Base-by-base conservation (phyloP, 1,284 basidiomycete species). In the Cystobasidium sp. region DNA sequence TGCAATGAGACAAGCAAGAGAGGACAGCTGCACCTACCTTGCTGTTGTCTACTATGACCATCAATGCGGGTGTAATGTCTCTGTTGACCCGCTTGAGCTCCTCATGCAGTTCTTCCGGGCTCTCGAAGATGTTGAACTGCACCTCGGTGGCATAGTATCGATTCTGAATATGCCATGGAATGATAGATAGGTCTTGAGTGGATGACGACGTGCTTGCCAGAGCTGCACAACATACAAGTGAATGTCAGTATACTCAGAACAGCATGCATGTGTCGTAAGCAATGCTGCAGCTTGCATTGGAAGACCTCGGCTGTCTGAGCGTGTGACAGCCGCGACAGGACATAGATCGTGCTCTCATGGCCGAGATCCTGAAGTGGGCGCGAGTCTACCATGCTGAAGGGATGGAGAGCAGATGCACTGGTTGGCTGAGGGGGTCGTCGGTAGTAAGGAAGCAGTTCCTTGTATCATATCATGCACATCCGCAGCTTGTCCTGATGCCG, bases 111-210 rank as follows among this genome's bases (percentile, higher is more conserved):
- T 73, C 59, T 12, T 18, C 20, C 18, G 65, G 22, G 56, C 55
- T 68, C 16, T 68, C 65, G n/a, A 68, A 67, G 22, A 74, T 31
- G 14, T 18, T 63, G 65, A 74, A 68, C 44, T 62, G 52, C 31
- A 74, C 72, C 22, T 63, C 41, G 12, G 72, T 52, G 7, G n/a
- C 22, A 65, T 74, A 74, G 44, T 74, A 74, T 47, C 56, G 64
- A 41, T 74, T 74, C 18, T 44, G 55, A 63, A 74, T 61, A 22
- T 53, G 39, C 72, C 72, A 74, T 7, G 65, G 55, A 44, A 58
- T 46, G 58, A 46, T 18, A n/a, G 53, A 44, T n/a, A 31, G 10
- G n/a, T 55, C 44, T 62, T 41, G 24, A 67, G 37, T 18, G 22
- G 18, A 47, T 16, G n/a, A 31, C 6, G 47, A 41, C n/a, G 37